Base-by-base conservation (phyloP, 2,329 filamentous ascomycete genomes). In the Metarhizium humberi region DNA sequence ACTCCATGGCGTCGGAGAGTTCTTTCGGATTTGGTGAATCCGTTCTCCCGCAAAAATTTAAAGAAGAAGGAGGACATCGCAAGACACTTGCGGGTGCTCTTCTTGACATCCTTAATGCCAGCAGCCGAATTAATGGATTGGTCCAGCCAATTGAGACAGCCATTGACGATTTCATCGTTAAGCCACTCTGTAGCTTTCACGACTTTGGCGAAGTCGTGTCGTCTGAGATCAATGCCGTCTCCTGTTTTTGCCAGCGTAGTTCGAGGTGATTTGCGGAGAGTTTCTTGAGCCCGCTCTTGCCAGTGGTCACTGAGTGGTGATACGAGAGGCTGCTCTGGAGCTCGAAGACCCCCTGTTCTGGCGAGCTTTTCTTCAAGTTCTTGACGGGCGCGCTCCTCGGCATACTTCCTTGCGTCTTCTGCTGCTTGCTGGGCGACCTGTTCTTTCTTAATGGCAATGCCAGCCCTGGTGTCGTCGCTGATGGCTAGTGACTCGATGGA, bases 91-190 rank as follows among this genome's bases (percentile, higher is more conserved):
- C 86, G 83, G 4, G 67, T 74, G 40, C 72, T 68, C 40, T 63
- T 69, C 64, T 73, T 78, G 57, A 69, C 62, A 59, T 77, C 73
- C 51, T 72, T 73, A 54, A 77, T 76, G 30, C 82, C 82, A 32
- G 76, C 77, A 36, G 77, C 71, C 56, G 75, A 70, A 64, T 87
- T 86, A 62, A 84, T 71, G 51, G 77, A 77, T 16, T 76, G 73
- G 50, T 84, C 82, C 14, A 90, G 71, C 64, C 82, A 79, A 32
- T 77, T 70, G 30, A 90, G 75, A 50, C 81, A 81, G 14, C 81
- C 80, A 61, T 90, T 88, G 61, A 92, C 81, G 52, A 87, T 81
- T 61, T 88, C 85, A 66, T 92, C 88, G 59, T 92, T 91, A 6
- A 92, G 77, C 88, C 88, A 92, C 32, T 75, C 75, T 0, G 70